Conservation (phyloP, 78 protist genomes). For the Chrysochromulina parva region DNA sequence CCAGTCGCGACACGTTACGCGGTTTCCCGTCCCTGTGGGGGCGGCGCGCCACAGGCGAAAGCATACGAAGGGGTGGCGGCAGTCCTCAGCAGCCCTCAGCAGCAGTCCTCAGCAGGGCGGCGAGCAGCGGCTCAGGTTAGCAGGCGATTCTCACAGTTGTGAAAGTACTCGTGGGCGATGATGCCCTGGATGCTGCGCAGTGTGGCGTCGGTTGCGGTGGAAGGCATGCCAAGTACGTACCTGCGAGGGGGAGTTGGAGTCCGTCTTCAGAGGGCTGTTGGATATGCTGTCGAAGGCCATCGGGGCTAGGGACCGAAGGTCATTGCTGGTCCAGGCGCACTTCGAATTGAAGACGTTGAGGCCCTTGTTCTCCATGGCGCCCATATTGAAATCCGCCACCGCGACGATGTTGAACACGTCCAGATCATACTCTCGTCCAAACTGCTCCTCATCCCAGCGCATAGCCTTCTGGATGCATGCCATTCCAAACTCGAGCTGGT, state of each 20-base stretch:
- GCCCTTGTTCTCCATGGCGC: slow-evolving; percentile 57
- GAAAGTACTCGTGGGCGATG: neutral
- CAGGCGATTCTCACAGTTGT: neutral
- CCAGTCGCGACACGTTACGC: slow-evolving; percentile 54
- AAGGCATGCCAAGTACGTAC: slow-evolving; percentile 12
- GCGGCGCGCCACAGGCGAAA: too few relatives aligned
- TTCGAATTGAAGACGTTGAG: slow-evolving; percentile 45
- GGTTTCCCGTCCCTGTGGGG: neutral
- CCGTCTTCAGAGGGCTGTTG: too few relatives aligned
- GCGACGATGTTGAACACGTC: slow-evolving; percentile 37
- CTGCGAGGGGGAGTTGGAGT: too few relatives aligned
- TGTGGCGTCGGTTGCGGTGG: slow-evolving; percentile 26
- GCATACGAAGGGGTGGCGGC: too few relatives aligned
- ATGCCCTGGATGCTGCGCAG: neutral
- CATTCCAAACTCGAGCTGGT: slow-evolving; percentile 18
- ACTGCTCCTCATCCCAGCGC: slow-evolving; percentile 11
- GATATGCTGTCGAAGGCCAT: too few relatives aligned
- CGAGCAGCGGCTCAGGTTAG: too few relatives aligned
- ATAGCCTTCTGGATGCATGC: slow-evolving; percentile 15
- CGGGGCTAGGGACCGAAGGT: too few relatives aligned
- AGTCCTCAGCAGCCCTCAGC: too few relatives aligned
- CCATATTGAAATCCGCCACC: slow-evolving; percentile 48
- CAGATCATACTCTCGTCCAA: slow-evolving; percentile 34
- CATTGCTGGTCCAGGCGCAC: too few relatives aligned
- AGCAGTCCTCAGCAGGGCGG: too few relatives aligned